phyloP scores from a whole-genome alignment of 2,329 filamentous ascomycete species.

The Botrytis squamosa region DNA sequence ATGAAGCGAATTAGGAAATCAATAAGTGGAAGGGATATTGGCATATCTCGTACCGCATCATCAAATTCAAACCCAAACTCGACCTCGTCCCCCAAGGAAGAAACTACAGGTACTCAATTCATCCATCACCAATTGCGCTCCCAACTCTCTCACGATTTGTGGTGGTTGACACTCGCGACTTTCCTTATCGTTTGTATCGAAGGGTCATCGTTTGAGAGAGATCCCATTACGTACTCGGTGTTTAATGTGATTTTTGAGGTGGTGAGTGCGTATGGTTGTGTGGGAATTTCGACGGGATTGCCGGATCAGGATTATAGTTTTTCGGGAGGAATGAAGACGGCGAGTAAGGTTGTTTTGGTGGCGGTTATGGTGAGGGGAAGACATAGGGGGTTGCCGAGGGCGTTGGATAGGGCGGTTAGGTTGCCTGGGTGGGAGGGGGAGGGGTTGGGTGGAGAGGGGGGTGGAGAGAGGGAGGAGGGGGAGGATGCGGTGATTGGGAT shows the following conservation, averaged over 20 bases:
- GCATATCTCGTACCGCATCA: neutral
- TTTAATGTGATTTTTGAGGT: conserved; percentile 62
- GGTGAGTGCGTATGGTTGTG: conserved; percentile 57
- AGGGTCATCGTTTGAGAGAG: conserved; percentile 50
- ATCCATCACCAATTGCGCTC: conserved; percentile 53
- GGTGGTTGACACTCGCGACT: conserved; percentile 62
- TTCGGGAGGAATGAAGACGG: conserved; percentile 51
- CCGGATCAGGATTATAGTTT: conserved; percentile 56
- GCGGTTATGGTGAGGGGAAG: conserved; percentile 57
- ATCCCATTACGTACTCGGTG: conserved; percentile 54
- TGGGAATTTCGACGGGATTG: conserved; percentile 59
- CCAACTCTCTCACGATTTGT: conserved; percentile 65
- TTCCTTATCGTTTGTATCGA: conserved; percentile 62
- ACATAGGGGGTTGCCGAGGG: conserved; percentile 56
- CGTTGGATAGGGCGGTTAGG: conserved; percentile 53
- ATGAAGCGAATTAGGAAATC: conserved; percentile 1
- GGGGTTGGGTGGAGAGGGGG: conserved; percentile 13
- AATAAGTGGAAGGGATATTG: conserved; percentile 14
- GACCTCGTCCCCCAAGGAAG: neutral
- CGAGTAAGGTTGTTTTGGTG: conserved; percentile 58
- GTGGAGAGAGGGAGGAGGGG: neutral
- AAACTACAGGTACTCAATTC: conserved; percentile 24
- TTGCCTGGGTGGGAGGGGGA: conserved; percentile 39
- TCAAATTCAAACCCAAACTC: neutral
- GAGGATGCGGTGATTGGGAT: neutral